Evolutionary conservation across 345 rosid species (phyloP), one percentile per base, ranked within the genome.

Genomic region (Balakata baccata): DNA sequence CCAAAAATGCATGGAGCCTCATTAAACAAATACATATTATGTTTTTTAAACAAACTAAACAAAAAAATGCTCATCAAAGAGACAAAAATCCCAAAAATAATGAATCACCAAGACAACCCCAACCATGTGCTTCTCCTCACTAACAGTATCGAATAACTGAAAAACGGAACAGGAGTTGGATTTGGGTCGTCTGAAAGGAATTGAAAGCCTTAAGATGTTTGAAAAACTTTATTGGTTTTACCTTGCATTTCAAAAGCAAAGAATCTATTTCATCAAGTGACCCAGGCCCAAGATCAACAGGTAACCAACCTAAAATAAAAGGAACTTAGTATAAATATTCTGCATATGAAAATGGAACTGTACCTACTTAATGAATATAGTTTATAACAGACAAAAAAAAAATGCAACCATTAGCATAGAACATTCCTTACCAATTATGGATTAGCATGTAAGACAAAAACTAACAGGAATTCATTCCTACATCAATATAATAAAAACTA

Each of bases 221-320:
- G 17, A 49, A 34, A 13, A 78, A 75, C 5, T 11, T 17, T 45
- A 67, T 59, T 62, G 57, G 23, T 47, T 64, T 71, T 84, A 88
- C 94, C 94, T 89, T 83, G 77, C 86, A 86, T 70, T 75, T 82
- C 61, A 63, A 69, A 51, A 89, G 82, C 57, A 85, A 66, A 74
- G 84, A 74, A 25, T 75, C 68, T 70, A 89, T 80, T 78, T 85
- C 88, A 38, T 88, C 77, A 76, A 85, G 56, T 62, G 92, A 80
- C 41, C 66, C 72, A 50, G 90, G 92, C 60, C 92, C 94, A 74
- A 88, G 75, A 83, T 88, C 94, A 75, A 88, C 82, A 29, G 90
- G 92, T 47, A 66, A 76, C 88, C 87, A 86, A 81, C 90, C 92
- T 89, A 82, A 75, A 75, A 74, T 37, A 60, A 45, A 71, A 66